A percentile compares a stretch with the other conserved stretches of the same genome.
These are phyloP conservation scores for Pichia sp. DNA, from an alignment of 1,139 yeast species.

Conservation along the genomic window DNA sequence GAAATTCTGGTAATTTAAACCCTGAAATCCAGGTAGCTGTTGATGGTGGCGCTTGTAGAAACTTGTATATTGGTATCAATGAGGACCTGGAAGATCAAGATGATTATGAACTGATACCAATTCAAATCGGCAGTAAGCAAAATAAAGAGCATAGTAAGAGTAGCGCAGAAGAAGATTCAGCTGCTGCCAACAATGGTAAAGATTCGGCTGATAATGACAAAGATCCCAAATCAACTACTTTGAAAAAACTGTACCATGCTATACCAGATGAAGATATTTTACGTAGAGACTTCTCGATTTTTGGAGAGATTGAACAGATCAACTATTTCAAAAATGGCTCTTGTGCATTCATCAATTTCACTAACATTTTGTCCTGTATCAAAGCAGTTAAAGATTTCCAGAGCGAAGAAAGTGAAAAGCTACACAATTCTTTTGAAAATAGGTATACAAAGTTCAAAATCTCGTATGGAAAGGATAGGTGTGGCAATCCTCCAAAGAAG, in stretches of 20 bases:
- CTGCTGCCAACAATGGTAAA: background rate
- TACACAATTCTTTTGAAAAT: conserved; percentile 35
- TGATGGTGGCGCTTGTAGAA: conserved; percentile 86
- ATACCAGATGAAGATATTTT: conserved; percentile 57
- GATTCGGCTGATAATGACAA: background rate
- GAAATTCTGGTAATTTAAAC: conserved; percentile 86
- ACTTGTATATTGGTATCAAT: conserved; percentile 78
- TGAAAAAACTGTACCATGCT: conserved; percentile 9
- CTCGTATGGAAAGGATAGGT: conserved; percentile 89
- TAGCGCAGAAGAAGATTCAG: background rate
- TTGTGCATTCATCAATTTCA: conserved; percentile 91
- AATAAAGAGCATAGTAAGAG: background rate
- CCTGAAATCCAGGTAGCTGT: conserved; percentile 78
- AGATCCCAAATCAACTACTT: background rate
- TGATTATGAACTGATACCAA: conserved; percentile 10
- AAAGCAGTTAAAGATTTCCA: conserved; percentile 72
- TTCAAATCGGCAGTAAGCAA: background rate
- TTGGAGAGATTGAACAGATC: conserved; percentile 93
- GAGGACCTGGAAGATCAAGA: conserved; percentile 34
- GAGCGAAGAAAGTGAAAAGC: conserved; percentile 33
- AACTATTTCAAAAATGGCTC: conserved; percentile 77
- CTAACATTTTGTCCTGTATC: conserved; percentile 81
- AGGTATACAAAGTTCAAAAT: conserved; percentile 53
- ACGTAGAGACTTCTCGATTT: conserved; percentile 69
- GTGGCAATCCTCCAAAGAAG: conserved; percentile 72